These are phyloP conservation scores for Salix suchowensis DNA, from an alignment of 345 rosid species.

Conservation along the genomic window DNA sequence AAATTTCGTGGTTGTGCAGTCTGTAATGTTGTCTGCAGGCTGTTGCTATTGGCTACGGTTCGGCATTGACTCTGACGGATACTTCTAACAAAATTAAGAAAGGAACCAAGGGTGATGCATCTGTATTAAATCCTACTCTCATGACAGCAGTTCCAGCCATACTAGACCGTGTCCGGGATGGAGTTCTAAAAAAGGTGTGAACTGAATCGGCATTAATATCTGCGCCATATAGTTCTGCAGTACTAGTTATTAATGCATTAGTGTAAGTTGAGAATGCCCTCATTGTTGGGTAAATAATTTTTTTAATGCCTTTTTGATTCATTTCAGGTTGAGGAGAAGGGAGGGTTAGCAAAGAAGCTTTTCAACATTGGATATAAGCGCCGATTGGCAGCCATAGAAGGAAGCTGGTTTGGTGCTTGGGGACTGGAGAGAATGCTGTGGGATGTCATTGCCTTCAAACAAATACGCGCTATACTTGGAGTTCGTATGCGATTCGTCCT, in stretches of 20 bases:
- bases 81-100: slow-evolving; percentile 72
- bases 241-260: background rate
- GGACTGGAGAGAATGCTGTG: slow-evolving; percentile 69
- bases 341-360: slow-evolving; percentile 62
- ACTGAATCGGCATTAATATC: background rate
- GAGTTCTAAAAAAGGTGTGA: slow-evolving; percentile 70
- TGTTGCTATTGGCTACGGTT: slow-evolving; percentile 81
- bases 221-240: background rate
- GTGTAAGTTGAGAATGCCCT: background rate
- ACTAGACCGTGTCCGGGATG: slow-evolving; percentile 78
- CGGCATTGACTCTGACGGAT: slow-evolving; percentile 76
- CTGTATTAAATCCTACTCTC: slow-evolving; percentile 70
- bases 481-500: slow-evolving; percentile 70
- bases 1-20: slow-evolving; percentile 41
- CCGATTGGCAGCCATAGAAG: slow-evolving; percentile 62
- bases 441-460: slow-evolving; percentile 62
- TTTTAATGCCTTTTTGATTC: background rate
- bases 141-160: slow-evolving; percentile 91
- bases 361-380: slow-evolving; percentile 69
- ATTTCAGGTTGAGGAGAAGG: slow-evolving; percentile 71
- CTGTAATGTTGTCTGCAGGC: slow-evolving; percentile 59
- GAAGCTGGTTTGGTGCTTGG: slow-evolving; percentile 96
- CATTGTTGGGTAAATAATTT: background rate
- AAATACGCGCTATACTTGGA: slow-evolving; percentile 66
- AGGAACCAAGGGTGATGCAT: slow-evolving; percentile 92